Base-by-base conservation (phyloP, 495 filamentous ascomycete genomes). In the Talaromyces borbonicus region DNA sequence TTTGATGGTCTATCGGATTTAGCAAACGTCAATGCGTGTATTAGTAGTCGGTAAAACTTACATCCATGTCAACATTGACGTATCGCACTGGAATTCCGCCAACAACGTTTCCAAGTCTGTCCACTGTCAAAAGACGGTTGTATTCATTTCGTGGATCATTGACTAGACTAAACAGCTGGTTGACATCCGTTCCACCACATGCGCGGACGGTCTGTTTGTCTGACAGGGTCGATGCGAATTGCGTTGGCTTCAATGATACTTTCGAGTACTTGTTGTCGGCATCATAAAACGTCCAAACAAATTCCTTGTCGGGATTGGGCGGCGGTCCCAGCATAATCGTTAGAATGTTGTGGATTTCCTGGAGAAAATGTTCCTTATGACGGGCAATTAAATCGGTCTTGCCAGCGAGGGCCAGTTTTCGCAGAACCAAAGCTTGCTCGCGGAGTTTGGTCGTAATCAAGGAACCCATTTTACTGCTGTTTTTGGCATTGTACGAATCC, bases 361-460 rank as follows among this genome's bases (percentile, higher is more conserved):
- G 72, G 55, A 93, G 66, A 73, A 90, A 86, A 47, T 73, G 71
- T 22, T 79, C 74, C 57, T 93, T 93, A 26, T 63, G 56, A 8
- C 50, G 59, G 3, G 67, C 62, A 19, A 87, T 58, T 19, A 46
- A 3, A 5, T 35, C 12, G 41, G 66, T 49, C 46, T 59, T 47
- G 35, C 54, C 43, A 18, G 31, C 39, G 37, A 18, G 38, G 31
- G 67, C 63, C 12, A 87, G 49, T 3, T 62, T 57, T 8, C 85
- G 77, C 12, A 94, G 69, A 15, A 67, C 56, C 6, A 92, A 57
- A 7, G 79, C 87, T 50, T 86, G 78, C 62, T 94, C 87, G 19
- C 87, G 82, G n/a, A 95, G 72, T 60, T 95, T 95, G 16, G 78
- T 84, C 1, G 86, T 88, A 42, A 95, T 69, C 48, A 95, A 67